Conservation (phyloP, 2,329 filamentous ascomycete genomes). For the Tolypocladium tropicale region DNA sequence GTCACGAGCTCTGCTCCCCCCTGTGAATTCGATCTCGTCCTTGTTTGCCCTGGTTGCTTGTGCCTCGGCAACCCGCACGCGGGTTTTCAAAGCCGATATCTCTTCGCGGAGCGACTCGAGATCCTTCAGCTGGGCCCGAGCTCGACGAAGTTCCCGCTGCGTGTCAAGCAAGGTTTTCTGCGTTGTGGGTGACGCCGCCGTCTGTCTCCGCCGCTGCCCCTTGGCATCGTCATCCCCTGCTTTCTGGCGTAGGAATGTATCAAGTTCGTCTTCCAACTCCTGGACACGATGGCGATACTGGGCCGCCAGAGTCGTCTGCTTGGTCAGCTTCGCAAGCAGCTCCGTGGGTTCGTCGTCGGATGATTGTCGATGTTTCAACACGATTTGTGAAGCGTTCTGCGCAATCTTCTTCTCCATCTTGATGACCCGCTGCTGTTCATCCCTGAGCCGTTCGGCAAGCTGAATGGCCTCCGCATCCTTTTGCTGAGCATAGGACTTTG, state of each 20-base stretch:
- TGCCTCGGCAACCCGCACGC: slow-evolving; percentile 34
- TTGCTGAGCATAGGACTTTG: slow-evolving; percentile 67
- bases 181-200: slow-evolving; percentile 35
- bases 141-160: slow-evolving; percentile 42
- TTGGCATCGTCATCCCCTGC: slow-evolving; percentile 21
- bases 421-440: slow-evolving; percentile 56
- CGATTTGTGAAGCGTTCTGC: slow-evolving; percentile 49
- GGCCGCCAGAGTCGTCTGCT: slow-evolving; percentile 45
- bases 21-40: slow-evolving; percentile 12
- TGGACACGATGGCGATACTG: slow-evolving; percentile 51
- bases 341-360: slow-evolving; percentile 34
- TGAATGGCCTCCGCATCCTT: slow-evolving; percentile 64
- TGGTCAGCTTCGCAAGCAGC: slow-evolving; percentile 42
- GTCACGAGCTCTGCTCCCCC: slow-evolving; percentile 20
- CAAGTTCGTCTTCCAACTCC: slow-evolving; percentile 43
- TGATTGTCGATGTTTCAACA: slow-evolving; percentile 17
- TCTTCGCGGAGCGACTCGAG: slow-evolving; percentile 41
- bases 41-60: slow-evolving; percentile 22
- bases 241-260: slow-evolving; percentile 25
- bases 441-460: slow-evolving; percentile 53
- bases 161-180: slow-evolving; percentile 42
- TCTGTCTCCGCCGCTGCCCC: slow-evolving; percentile 23
- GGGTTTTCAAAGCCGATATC: slow-evolving; percentile 38
- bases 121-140: slow-evolving; percentile 43
- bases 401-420: slow-evolving; percentile 53